Evolutionary conservation across 116 monocot genomes (phyloP).

Genomic region (Papilionanthe hybrid): DNA sequence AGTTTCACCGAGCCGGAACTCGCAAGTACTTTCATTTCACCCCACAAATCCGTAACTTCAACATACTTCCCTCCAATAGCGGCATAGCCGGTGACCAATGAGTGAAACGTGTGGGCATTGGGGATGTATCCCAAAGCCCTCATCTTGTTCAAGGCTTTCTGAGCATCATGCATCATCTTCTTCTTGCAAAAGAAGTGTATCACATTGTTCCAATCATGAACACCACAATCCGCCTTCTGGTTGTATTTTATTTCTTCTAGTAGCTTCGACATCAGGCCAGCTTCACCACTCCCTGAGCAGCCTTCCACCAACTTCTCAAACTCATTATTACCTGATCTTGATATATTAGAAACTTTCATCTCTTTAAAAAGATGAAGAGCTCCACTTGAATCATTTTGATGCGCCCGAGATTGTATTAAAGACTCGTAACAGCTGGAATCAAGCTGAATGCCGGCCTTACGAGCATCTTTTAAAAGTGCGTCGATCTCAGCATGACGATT

Average conservation of each 20-base stretch:
- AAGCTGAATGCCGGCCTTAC: slow-evolving; percentile 76
- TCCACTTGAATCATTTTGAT: slow-evolving; percentile 41
- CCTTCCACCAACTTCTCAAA: slow-evolving; percentile 54
- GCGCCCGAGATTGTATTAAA: slow-evolving; percentile 48
- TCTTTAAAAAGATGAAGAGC: slow-evolving; percentile 68
- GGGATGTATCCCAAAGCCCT: slow-evolving; percentile 66
- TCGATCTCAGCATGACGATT: slow-evolving; percentile 52
- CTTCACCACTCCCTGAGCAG: slow-evolving; percentile 32
- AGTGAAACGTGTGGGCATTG: slow-evolving; percentile 92
- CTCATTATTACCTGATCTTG: slow-evolving; percentile 32
- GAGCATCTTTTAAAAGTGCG: slow-evolving; percentile 69
- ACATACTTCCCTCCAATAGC: slow-evolving; percentile 81
- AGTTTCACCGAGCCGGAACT: slow-evolving; percentile 51
- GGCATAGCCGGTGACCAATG: slow-evolving; percentile 78
- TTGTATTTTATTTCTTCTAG: slow-evolving; percentile 70
- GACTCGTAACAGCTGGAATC: slow-evolving; percentile 73
- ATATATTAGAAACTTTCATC: slow-evolving; percentile 55
- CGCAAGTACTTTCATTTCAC: slow-evolving; percentile 81
- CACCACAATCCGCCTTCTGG: slow-evolving; percentile 39
- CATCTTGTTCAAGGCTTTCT: slow-evolving; percentile 89
- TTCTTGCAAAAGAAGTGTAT: slow-evolving; percentile 99
- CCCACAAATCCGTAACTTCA: slow-evolving; percentile 93
- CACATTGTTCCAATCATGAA: slow-evolving; percentile 92
- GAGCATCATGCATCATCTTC: slow-evolving; percentile 89
- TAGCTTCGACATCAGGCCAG: slow-evolving; percentile 54